phyloP scores from a whole-genome alignment of 148 eudicot species.

The Bassia scoparia region DNA sequence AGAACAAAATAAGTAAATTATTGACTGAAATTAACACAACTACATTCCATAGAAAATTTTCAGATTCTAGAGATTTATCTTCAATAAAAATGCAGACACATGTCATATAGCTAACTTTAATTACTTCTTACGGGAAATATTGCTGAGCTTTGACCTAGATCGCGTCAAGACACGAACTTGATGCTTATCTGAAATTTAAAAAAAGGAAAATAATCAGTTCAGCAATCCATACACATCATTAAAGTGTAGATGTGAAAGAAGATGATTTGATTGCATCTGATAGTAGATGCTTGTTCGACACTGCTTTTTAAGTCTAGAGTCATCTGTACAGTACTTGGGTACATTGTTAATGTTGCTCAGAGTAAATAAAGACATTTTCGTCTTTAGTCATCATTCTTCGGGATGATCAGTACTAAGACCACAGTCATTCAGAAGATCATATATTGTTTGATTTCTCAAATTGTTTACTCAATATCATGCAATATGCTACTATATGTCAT shows the following conservation, averaged over 20 bases:
- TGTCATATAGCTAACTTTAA: slow-evolving; percentile 29
- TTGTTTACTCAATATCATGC: background rate
- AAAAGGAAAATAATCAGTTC: slow-evolving; percentile 9
- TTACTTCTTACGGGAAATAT: slow-evolving; percentile 99
- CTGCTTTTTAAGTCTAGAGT: too few species aligned
- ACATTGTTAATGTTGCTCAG: background rate
- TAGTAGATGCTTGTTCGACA: too few species aligned
- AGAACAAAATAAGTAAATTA: background rate
- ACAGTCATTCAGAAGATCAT: background rate
- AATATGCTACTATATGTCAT: background rate
- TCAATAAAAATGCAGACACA: background rate
- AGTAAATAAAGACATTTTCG: background rate
- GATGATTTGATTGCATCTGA: background rate
- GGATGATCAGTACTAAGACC: too few species aligned
- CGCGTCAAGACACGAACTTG: slow-evolving; percentile 80
- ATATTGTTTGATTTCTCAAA: background rate
- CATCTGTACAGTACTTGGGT: background rate
- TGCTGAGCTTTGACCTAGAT: slow-evolving; percentile 72
- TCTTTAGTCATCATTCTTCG: background rate
- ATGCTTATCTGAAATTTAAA: slow-evolving; percentile 75
- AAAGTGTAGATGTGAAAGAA: background rate
- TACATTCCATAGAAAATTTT: background rate
- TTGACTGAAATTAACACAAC: background rate
- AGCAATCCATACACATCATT: slow-evolving; percentile 1
- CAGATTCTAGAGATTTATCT: slow-evolving; percentile 3